A percentile compares a stretch with the other conserved stretches of the same genome.
Conservation (phyloP, 805 yeast species). For the Wickerhamiella dianesei region DNA sequence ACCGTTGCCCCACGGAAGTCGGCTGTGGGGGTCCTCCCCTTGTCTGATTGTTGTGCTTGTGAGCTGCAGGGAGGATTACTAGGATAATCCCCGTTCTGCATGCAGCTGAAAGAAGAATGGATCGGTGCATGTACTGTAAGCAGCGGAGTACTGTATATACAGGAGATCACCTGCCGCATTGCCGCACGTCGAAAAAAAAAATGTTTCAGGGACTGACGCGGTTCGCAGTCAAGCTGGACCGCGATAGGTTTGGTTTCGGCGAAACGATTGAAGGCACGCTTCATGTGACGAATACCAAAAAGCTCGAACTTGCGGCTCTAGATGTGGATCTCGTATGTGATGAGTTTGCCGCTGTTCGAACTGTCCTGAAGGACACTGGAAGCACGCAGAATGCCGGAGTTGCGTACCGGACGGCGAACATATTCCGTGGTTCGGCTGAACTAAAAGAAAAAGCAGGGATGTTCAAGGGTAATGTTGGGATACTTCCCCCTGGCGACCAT, state of each 20-base stretch:
- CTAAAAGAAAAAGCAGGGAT: neutral
- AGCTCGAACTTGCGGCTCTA: neutral
- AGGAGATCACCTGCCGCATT: neutral
- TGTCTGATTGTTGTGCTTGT: too few relatives aligned
- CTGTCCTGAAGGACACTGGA: neutral
- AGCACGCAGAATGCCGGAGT: neutral
- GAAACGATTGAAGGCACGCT: neutral
- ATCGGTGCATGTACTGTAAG: neutral
- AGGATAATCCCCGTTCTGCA: neutral
- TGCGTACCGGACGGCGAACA: neutral
- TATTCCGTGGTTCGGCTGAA: neutral
- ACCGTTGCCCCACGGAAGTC: too few relatives aligned
- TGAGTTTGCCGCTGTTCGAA: neutral
- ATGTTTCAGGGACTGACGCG: neutral
- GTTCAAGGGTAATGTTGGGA: neutral
- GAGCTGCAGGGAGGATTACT: neutral
- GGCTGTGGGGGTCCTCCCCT: too few relatives aligned
- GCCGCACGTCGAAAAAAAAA: too few relatives aligned
- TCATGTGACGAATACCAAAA: neutral
- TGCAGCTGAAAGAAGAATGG: neutral
- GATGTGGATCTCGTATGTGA: constrained; percentile 1
- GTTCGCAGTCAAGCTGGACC: neutral
- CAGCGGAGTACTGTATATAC: too few relatives aligned
- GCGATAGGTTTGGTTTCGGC: neutral
- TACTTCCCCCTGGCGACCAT: neutral